A percentile compares a stretch with the other conserved stretches of the same genome.
Evolutionary conservation across 2,329 filamentous ascomycete species (phyloP).

Genomic region (Eutypella sp.): DNA sequence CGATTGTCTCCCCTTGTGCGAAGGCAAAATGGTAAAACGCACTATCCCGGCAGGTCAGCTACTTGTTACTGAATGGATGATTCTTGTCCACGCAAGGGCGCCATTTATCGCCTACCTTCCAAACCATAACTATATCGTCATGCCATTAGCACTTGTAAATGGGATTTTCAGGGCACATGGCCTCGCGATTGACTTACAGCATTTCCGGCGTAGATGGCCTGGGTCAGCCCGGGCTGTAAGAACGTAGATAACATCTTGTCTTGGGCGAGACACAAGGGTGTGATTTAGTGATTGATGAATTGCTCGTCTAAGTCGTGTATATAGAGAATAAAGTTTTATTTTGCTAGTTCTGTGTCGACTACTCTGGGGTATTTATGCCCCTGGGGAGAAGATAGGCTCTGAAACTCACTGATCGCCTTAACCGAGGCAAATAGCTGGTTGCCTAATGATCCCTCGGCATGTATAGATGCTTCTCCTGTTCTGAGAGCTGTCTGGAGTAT

Average conservation of each 20-base stretch:
- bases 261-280: no score
- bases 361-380: no score
- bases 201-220: constrained; percentile 16
- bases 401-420: no score
- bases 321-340: no score
- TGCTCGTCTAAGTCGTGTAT: no score
- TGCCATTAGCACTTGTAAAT: not conserved
- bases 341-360: no score
- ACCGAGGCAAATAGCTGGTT: no score
- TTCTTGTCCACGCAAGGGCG: not conserved
- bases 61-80: not conserved
- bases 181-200: constrained; percentile 10
- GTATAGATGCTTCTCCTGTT: no score
- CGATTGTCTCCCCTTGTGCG: constrained; percentile 11
- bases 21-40: constrained; percentile 16
- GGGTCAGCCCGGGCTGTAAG: constrained; percentile 2
- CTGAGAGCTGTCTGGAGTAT: no score
- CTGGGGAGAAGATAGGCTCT: no score
- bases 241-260: not conserved
- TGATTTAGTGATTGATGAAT: no score
- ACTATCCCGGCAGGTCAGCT: constrained; percentile 1
- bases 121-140: not conserved
- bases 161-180: not conserved
- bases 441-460: no score
- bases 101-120: not conserved